Evolutionary conservation across 108 stramenopile species (phyloP).

Genomic region (Asterionellopsis glacialis): DNA sequence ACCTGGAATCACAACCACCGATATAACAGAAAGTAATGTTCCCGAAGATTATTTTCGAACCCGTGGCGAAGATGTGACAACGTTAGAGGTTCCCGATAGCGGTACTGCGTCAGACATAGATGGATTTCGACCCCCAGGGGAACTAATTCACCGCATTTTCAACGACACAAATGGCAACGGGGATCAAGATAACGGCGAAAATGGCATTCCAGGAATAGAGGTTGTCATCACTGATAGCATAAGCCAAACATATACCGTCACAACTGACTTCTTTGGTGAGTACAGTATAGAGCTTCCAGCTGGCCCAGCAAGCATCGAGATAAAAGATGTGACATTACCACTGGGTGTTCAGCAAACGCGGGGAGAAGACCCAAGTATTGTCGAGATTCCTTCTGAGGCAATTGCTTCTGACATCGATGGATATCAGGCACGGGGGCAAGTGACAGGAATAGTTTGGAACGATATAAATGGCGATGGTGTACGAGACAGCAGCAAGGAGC

Average conservation of each 20-base stretch:
- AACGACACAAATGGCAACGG: constrained; percentile 1
- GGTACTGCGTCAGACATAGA: too few species aligned
- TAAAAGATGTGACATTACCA: neutral
- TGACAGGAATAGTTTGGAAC: neutral
- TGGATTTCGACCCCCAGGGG: too few species aligned
- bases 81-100: neutral
- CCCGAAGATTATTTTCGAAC: neutral
- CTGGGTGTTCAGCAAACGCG: neutral
- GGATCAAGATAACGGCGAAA: neutral
- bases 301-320: neutral
- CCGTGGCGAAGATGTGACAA: neutral
- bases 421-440: neutral
- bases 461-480: neutral
- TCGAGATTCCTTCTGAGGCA: neutral
- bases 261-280: neutral
- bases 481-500: neutral
- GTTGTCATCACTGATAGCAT: neutral
- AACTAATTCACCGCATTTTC: too few species aligned
- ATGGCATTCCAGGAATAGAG: neutral
- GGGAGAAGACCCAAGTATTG: neutral
- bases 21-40: neutral
- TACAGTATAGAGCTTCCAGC: neutral
- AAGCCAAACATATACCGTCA: neutral
- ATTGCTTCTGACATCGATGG: too few species aligned
- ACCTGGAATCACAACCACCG: constrained; percentile 1